Percentiles rank a stretch among this genome's conserved stretches.
phyloP scores from a whole-genome alignment of 2,329 filamentous ascomycete species.

The Talaromyces albobiverticillius region DNA sequence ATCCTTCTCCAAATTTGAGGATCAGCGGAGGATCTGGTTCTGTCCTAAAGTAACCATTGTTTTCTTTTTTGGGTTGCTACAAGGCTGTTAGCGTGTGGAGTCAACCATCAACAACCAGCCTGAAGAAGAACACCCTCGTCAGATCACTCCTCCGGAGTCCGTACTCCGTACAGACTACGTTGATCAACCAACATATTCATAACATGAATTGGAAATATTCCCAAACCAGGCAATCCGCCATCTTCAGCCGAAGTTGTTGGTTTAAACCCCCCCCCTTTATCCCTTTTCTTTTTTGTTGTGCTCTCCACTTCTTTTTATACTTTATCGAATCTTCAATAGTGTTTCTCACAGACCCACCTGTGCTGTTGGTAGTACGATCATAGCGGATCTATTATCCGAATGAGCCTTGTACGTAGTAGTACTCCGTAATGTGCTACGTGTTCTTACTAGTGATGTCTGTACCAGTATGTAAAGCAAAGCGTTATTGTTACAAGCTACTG shows the following conservation, averaged over 20 bases:
- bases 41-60: background rate
- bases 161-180: too few species aligned
- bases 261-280: too few species aligned
- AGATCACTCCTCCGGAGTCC: too few species aligned
- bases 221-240: background rate
- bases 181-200: too few species aligned
- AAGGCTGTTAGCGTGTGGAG: background rate
- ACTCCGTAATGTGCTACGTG: background rate
- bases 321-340: constrained; percentile 10
- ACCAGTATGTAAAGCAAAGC: background rate
- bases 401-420: background rate
- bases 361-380: constrained; percentile 15
- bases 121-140: background rate
- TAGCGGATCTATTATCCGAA: constrained; percentile 20
- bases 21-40: background rate
- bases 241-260: background rate
- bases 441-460: background rate
- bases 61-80: background rate
- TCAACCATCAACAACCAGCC: background rate
- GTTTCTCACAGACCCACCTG: background rate
- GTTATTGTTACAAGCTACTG: background rate
- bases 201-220: background rate
- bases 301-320: constrained; percentile 12
- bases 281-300: constrained; percentile 11
- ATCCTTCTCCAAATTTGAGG: too few species aligned